Conservation (phyloP, 805 yeast species). For the Metschnikowia chrysomelidarum region DNA sequence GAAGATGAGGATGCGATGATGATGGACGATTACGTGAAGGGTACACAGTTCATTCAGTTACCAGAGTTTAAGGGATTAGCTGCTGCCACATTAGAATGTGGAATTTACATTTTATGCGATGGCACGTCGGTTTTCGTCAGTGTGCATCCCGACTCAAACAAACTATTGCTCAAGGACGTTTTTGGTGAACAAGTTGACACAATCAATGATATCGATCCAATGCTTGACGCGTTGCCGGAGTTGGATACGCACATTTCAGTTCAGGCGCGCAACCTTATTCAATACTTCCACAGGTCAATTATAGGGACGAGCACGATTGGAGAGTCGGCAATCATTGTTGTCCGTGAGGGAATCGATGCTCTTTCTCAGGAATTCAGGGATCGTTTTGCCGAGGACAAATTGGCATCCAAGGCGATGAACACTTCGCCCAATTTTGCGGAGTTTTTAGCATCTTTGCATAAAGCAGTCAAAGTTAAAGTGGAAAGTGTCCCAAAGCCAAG, state of each 20-base stretch:
- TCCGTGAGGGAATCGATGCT: conserved; percentile 65
- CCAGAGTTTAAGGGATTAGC: conserved; percentile 51
- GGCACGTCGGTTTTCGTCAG: conserved; percentile 60
- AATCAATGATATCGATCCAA: conserved; percentile 47
- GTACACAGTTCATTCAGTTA: conserved; percentile 42
- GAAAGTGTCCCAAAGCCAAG: conserved; percentile 41
- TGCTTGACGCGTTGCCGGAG: conserved; percentile 61
- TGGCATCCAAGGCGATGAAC: conserved; percentile 17
- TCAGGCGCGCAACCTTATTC: conserved; percentile 64
- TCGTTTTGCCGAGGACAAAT: conserved; percentile 66
- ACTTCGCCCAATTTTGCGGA: conserved; percentile 59
- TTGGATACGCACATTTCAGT: conserved; percentile 65
- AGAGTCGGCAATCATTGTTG: conserved; percentile 51
- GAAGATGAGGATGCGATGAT: conserved; percentile 50
- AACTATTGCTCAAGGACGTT: conserved; percentile 66
- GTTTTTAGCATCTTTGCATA: conserved; percentile 67
- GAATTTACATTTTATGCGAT: conserved; percentile 75
- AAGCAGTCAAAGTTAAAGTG: conserved; percentile 51
- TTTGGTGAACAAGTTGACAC: conserved; percentile 56
- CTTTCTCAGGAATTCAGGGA: conserved; percentile 52
- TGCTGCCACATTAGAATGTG: conserved; percentile 52
- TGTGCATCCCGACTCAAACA: conserved; percentile 68
- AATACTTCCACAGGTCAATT: conserved; percentile 43
- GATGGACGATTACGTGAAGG: conserved; percentile 34
- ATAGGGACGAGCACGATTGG: conserved; percentile 28